Conservation (phyloP, 345 rosid species). For the Euphorbia pulcherrima region DNA sequence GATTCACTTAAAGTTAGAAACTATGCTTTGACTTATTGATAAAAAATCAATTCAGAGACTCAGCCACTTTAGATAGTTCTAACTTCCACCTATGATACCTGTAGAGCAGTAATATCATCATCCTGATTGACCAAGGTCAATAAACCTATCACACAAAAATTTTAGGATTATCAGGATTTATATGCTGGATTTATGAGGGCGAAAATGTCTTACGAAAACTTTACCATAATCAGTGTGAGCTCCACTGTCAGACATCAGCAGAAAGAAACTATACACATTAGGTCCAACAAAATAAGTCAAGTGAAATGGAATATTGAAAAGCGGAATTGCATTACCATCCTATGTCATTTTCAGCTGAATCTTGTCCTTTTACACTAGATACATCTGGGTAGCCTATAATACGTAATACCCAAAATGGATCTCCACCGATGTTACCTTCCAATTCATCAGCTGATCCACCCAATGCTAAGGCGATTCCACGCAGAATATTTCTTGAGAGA, state of each 20-base stretch:
- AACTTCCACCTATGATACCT: slow-evolving; percentile 50
- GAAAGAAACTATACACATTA: neutral
- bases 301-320: slow-evolving; percentile 2
- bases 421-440: slow-evolving; percentile 68
- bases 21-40: neutral
- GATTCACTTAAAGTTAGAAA: neutral
- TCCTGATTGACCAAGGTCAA: slow-evolving; percentile 84
- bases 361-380: slow-evolving; percentile 31
- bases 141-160: slow-evolving; percentile 40
- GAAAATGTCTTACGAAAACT: slow-evolving; percentile 6
- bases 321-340: slow-evolving; percentile 65
- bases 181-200: neutral
- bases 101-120: slow-evolving; percentile 73
- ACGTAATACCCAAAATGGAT: slow-evolving; percentile 85
- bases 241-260: slow-evolving; percentile 43
- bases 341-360: slow-evolving; percentile 41
- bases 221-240: slow-evolving; percentile 91
- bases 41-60: neutral
- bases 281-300: neutral
- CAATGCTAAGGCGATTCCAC: slow-evolving; percentile 69
- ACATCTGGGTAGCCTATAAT: slow-evolving; percentile 73
- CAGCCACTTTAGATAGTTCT: neutral
- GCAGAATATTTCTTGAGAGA: slow-evolving; percentile 72
- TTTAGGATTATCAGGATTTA: neutral
- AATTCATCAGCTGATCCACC: slow-evolving; percentile 62